Base-by-base conservation (phyloP, 2,329 filamentous ascomycete species). In the Stachybotrys echinatus region DNA sequence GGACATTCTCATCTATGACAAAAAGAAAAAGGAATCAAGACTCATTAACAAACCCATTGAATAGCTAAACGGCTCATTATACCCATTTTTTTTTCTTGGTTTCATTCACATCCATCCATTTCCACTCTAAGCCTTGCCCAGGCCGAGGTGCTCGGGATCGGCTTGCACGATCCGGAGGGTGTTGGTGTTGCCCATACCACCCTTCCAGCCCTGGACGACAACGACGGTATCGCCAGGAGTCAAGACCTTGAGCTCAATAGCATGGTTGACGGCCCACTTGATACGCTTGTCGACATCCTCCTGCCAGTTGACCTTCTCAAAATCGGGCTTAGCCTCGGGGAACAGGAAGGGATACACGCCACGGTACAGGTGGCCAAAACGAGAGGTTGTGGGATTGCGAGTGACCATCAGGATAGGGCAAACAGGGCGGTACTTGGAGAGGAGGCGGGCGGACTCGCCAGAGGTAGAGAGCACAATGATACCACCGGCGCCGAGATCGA, bases 401-500 rank as follows among this genome's bases (percentile, higher is more conserved):
- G 92, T 96, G 57, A 99, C 89, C 92, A 97, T 97, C 80, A 99
- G 92, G 76, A 99, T 96, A 62, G 94, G 94, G 83, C 92, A 97
- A 57, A 97, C 92, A 47, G 94, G 94, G 66, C 94, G 89, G 79
- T 96, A 99, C 80, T 99, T 99, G 77, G 92, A 95, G 59, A 97
- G 80, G 55, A 97, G 85, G 64, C 94, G 91, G 53, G 94, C 94
- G 58, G 92, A 96, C 65, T 89, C 89, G 67, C 94, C 94, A 59
- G 92, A 95, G 48, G 94, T 99, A 62, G 92, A 96, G 62, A 99
- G 79, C 55, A 96, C 92, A 60, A 99, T 84, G 70, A 99, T 97
- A 61, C 90, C 92, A 63, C 92, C 91, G 45, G 94, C 94, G 67
- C 95, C 95, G 69, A 99, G 85, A 74, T 99, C 94, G 61, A 99